Conservation (phyloP, 163 green algal species). For the Scenedesmus sp. region DNA sequence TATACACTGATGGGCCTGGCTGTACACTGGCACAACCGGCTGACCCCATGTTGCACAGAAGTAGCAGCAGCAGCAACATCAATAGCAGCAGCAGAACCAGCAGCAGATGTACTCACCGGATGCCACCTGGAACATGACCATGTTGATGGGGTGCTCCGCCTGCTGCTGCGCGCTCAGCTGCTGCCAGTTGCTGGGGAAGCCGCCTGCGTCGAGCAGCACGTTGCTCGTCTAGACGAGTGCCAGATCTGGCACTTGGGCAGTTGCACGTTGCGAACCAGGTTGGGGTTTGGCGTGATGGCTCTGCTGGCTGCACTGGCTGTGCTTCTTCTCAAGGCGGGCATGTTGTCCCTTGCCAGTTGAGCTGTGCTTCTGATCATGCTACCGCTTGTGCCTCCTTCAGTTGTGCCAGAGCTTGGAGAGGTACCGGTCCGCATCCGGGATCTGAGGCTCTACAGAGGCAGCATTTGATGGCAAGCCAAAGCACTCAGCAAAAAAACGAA, state of each 20-base stretch:
- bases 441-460: no score
- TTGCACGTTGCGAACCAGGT: background rate
- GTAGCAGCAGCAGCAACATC: background rate
- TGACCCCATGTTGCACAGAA: background rate
- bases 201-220: background rate
- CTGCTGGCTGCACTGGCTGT: background rate
- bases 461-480: no score
- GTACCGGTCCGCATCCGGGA: no score
- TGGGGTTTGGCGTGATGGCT: background rate
- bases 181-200: conserved; percentile 5
- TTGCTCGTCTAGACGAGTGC: background rate
- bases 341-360: background rate
- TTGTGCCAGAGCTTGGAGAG: no score
- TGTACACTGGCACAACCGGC: no score
- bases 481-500: no score
- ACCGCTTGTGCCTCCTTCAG: no score
- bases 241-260: background rate
- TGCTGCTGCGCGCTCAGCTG: background rate
- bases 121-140: background rate
- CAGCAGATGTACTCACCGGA: background rate
- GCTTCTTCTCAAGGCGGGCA: background rate
- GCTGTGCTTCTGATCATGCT: no score
- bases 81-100: background rate
- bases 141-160: background rate
- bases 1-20: no score